A percentile compares a stretch with the other conserved stretches of the same genome.
Evolutionary conservation across 768 basidiomycete species (phyloP).

Genomic region (Leccinum uliginosum): DNA sequence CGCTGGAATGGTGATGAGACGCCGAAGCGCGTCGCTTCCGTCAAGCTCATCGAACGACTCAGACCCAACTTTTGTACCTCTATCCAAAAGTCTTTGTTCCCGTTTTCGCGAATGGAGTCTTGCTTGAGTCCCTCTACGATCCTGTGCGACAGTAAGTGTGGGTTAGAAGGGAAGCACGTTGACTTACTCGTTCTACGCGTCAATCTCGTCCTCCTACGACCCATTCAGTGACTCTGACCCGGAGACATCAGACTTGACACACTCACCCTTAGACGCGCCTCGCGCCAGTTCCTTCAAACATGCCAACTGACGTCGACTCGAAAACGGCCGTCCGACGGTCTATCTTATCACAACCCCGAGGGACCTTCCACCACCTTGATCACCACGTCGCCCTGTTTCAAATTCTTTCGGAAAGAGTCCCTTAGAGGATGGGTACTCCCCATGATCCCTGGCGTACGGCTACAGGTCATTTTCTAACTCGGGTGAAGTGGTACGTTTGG

Average conservation of each 20-base stretch:
- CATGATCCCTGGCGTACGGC: conserved; percentile 68
- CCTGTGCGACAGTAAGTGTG: conserved; percentile 31
- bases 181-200: conserved; percentile 67
- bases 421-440: conserved; percentile 67
- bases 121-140: conserved; percentile 60
- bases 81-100: conserved; percentile 68
- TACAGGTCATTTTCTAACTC: conserved; percentile 45
- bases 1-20: conserved; percentile 22
- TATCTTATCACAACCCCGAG: conserved; percentile 65
- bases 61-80: conserved; percentile 48
- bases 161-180: not conserved
- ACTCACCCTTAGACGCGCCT: conserved; percentile 59
- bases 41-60: conserved; percentile 56
- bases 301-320: conserved; percentile 58
- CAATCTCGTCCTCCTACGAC: conserved; percentile 73
- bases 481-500: conserved; percentile 33
- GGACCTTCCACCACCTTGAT: conserved; percentile 79
- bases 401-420: conserved; percentile 73
- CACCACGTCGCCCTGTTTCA: conserved; percentile 72
- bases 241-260: not conserved
- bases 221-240: not conserved
- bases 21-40: conserved; percentile 23
- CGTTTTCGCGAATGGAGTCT: conserved; percentile 48
- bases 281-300: conserved; percentile 67
- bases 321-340: conserved; percentile 68